phyloP scores from a whole-genome alignment of 2,329 filamentous ascomycete species.

The Xylariaceae sp. region DNA sequence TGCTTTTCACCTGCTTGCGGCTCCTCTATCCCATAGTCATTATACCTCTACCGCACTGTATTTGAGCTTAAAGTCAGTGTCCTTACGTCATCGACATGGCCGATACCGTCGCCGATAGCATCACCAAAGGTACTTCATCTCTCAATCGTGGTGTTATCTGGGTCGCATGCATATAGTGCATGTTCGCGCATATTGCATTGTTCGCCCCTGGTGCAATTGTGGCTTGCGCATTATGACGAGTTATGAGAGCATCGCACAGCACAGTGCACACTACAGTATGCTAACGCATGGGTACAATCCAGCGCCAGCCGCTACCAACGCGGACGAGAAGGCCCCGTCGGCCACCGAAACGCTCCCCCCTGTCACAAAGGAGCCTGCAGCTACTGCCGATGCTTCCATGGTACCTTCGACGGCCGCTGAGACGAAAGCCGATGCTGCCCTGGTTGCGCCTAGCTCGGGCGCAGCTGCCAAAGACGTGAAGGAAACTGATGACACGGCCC shows the following conservation, averaged over 20 bases:
- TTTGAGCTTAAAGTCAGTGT: constrained; percentile 13
- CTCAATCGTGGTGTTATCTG: constrained; percentile 9
- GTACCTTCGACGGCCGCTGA: constrained; percentile 15
- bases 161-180: constrained; percentile 12
- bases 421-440: constrained; percentile 7
- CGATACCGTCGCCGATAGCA: constrained; percentile 23
- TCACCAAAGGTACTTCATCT: constrained; percentile 28
- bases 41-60: constrained; percentile 18
- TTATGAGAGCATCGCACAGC: constrained; percentile 11
- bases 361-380: constrained; percentile 19
- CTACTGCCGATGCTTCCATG: constrained; percentile 18
- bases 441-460: constrained; percentile 11
- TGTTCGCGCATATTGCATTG: constrained; percentile 13
- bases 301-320: constrained; percentile 14
- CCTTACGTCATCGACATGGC: constrained; percentile 35
- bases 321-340: constrained; percentile 4
- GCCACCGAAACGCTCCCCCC: constrained; percentile 19
- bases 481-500: constrained; percentile 15
- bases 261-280: constrained; percentile 22
- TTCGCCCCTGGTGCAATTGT: constrained; percentile 9
- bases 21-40: not conserved
- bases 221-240: constrained; percentile 14
- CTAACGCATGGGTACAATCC: constrained; percentile 18
- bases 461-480: constrained; percentile 20
- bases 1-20: constrained; percentile 6